Evolutionary conservation across 2,329 filamentous ascomycete species (phyloP).

Genomic region (Trichoderma atroviride): DNA sequence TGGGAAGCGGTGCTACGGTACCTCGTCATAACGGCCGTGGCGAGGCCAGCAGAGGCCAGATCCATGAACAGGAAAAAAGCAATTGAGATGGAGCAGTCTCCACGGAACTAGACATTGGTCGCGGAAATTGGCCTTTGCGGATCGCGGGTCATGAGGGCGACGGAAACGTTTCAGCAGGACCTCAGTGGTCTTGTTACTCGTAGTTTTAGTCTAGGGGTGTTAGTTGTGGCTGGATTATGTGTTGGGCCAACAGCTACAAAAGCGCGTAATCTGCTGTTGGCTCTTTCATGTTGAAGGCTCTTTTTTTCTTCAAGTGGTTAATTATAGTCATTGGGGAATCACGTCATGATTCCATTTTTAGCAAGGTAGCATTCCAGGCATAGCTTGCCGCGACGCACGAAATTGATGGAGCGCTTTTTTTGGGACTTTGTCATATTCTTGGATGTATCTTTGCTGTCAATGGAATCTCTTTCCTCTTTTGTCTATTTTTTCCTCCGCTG

Average conservation of each 20-base stretch:
- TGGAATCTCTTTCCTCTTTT: not conserved
- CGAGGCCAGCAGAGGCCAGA: constrained; percentile 16
- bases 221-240: not conserved
- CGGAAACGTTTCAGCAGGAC: constrained; percentile 25
- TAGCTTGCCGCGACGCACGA: not conserved
- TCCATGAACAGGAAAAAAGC: not conserved
- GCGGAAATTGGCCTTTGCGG: constrained; percentile 10
- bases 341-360: constrained; percentile 20
- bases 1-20: constrained; percentile 3
- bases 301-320: not conserved
- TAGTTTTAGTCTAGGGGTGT: no score
- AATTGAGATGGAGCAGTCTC: not conserved
- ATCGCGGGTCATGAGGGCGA: constrained; percentile 3
- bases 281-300: not conserved
- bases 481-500: not conserved
- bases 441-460: not conserved
- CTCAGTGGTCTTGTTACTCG: no score
- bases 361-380: not conserved
- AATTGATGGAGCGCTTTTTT: not conserved
- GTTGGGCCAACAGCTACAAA: constrained; percentile 18
- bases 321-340: constrained; percentile 12
- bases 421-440: not conserved
- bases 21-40: not conserved
- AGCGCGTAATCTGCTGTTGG: constrained; percentile 21
- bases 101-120: not conserved